Evolutionary conservation across 345 rosid genomes (phyloP), one percentile per base, ranked within the genome.

Genomic region (Moricandia arvensis): DNA sequence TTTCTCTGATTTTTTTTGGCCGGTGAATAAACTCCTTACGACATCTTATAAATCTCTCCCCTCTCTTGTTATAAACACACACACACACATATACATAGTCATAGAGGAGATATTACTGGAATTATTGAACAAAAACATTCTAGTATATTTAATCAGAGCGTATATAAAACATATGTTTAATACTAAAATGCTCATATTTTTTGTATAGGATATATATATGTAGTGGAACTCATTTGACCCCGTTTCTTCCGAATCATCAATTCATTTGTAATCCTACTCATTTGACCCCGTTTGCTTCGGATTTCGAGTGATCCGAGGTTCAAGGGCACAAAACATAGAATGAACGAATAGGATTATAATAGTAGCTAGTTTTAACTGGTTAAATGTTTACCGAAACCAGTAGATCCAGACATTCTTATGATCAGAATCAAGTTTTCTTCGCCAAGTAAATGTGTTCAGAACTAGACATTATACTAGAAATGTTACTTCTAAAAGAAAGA

Each of bases 1-100:
- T 67, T 54, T 68, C 78, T 70, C 51, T 41, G 59, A 41, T 7
- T 55, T n/a, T 58, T n/a, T 58, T 64, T 70, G 80, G 80, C 76
- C 80, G 80, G 80, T 77, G 80, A 70, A 11, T 45, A n/a, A 49
- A 18, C 55, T 26, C 5, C 37, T 68, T 29, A 29, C 10, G 43
- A 31, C 34, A 16, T 7, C 27, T 61, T 60, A 31, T 7, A n/a
- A 3, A 1, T 21, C 5, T 29, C 13, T 15, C 2, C 24, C 64
- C 21, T 30, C 3, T n/a, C 17, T 3, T 30, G 63, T 31, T 60
- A 60, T 5, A 43, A 43, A 43, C 49, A 43, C 6, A 53, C 26
- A 18, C 6, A 53, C 26, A 54, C 26, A 54, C 2, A 3, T 53
- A 18, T 53, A 4, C 3, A 29, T 59, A 43, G 16, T n/a, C n/a